These are phyloP conservation scores for Helianthus tuberosus DNA, from an alignment of 129 eudicot species.

Conservation along the genomic window DNA sequence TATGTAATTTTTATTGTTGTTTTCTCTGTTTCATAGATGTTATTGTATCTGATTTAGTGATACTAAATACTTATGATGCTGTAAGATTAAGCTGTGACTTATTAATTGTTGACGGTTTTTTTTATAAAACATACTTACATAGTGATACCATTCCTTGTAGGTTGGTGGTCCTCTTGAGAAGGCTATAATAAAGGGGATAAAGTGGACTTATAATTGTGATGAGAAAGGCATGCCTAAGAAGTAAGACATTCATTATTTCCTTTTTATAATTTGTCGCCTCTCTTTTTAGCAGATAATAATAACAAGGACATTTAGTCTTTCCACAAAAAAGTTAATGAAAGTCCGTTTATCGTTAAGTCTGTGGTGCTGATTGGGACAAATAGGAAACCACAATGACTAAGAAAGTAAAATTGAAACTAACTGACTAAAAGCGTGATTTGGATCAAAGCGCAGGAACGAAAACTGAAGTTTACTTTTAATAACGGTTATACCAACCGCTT, in stretches of 20 bases:
- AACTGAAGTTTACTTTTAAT: too few relatives aligned
- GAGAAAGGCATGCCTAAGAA: slow-evolving; percentile 97
- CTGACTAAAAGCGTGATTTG: too few relatives aligned
- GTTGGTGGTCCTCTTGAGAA: slow-evolving; percentile 99
- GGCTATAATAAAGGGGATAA: slow-evolving; percentile 96
- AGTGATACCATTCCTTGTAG: slow-evolving; percentile 39
- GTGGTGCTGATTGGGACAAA: too few relatives aligned
- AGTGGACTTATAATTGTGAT: slow-evolving; percentile 94
- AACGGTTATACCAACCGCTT: too few relatives aligned
- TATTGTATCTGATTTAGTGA: background rate
- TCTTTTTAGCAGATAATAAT: background rate
- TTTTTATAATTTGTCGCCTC: background rate
- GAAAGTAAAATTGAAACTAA: too few relatives aligned
- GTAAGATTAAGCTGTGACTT: background rate
- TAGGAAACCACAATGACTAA: too few relatives aligned
- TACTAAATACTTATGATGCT: background rate
- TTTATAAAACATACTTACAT: background rate
- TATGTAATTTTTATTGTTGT: slow-evolving; percentile 28
- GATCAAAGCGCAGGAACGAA: too few relatives aligned
- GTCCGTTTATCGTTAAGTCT: too few relatives aligned
- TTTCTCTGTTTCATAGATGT: background rate
- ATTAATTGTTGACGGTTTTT: background rate
- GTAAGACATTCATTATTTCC: slow-evolving; percentile 42
- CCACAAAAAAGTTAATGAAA: too few relatives aligned
- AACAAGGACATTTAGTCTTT: too few relatives aligned